Base-by-base conservation (phyloP, 2,329 filamentous ascomycete species). In the Colletotrichum tropicale region DNA sequence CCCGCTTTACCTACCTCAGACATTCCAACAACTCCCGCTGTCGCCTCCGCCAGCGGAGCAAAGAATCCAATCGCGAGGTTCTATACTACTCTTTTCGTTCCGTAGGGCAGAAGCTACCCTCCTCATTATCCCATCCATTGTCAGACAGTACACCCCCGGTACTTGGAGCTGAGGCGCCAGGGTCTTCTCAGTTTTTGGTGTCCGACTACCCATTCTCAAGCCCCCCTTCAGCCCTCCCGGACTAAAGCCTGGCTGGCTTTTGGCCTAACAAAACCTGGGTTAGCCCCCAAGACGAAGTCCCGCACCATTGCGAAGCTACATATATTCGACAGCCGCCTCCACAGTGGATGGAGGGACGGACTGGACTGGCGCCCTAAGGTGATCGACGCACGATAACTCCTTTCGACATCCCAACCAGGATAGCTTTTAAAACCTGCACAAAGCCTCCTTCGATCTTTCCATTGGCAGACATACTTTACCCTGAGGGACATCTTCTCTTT, bases 151-250 rank as follows among this genome's bases (percentile, higher is more conserved):
- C 56, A 68, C 64, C 58, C 70, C 70, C 74, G 65, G 70, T 76
- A 76, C 70, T 70, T 76, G 70, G 65, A 76, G 70, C 74, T 74
- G 74, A 75, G 70, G 74, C 74, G 70, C 70, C 66, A 74, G 74
- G 64, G 70, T 74, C 74, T 71, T 76, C 74, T 38, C 56, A n/a
- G n/a, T 56, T 66, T 74, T 65, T 69, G 64, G 74, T 74, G 21
- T 76, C 69, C 24, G 30, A 74, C 66, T 70, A 32, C 66, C 70
- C 74, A 69, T 74, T 70, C 43, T 66, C 70, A 76, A 79, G 77
- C 79, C 80, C 79, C 62, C 80, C 76, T 82, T 85, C 83, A 85
- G 83, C 83, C 83, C 82, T 85, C 80, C 82, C 78, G 77, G 83
- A 81, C 83, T 85, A 85, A 82, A 80, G 80, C 76, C 74, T 70